Percentiles rank a stretch among this genome's conserved stretches.
Evolutionary conservation across 148 eudicot genomes (phyloP).

Genomic region (Arbutus unedo): DNA sequence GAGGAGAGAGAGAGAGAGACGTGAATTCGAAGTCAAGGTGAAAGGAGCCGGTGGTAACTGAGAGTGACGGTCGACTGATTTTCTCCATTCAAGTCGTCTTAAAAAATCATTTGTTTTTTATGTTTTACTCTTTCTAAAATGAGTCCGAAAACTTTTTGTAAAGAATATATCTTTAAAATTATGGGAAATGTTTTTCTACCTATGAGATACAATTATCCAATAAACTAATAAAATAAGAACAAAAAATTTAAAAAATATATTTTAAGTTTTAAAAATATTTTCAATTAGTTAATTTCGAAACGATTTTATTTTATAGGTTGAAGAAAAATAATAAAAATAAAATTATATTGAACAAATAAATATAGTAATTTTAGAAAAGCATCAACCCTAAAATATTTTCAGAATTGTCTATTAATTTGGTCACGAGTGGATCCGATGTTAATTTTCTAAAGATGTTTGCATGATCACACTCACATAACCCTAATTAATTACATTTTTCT

Average conservation of each 20-base stretch:
- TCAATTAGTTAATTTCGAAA: background rate
- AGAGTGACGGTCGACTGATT: constrained; percentile 7
- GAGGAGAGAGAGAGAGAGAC: background rate
- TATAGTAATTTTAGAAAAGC: no score
- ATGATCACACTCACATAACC: background rate
- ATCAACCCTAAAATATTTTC: no score
- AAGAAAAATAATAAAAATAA: background rate
- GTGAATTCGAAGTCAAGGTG: constrained; percentile 23
- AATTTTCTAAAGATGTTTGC: background rate
- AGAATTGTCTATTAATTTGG: background rate
- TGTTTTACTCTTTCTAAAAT: no score
- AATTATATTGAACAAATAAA: no score
- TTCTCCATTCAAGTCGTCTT: background rate
- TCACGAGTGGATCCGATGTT: background rate
- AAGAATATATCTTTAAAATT: no score
- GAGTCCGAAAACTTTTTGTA: no score
- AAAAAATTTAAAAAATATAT: background rate
- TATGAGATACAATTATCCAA: no score
- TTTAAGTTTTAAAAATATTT: background rate
- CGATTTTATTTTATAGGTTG: background rate
- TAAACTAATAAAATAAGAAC: no score
- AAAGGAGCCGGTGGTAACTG: background rate
- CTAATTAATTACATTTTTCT: background rate
- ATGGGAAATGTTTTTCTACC: no score
- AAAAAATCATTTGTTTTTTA: background rate